phyloP scores from a whole-genome alignment of 2,329 filamentous ascomycete genomes.

The Scedosporium boydii region DNA sequence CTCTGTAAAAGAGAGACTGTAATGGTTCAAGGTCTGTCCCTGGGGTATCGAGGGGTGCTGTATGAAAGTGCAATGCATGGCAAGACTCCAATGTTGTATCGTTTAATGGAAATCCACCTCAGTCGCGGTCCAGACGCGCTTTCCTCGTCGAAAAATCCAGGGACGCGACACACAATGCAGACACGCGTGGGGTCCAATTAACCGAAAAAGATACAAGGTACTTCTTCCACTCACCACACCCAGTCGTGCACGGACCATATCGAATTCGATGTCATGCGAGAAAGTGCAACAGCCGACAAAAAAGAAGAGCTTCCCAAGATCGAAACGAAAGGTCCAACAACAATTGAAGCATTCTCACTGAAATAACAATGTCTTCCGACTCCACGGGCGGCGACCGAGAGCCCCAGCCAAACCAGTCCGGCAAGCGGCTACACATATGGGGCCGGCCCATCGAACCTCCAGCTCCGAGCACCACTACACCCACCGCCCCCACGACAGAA shows the following conservation, averaged over 20 bases:
- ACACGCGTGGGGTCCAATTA: neutral
- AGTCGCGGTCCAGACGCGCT: neutral
- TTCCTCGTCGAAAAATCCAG: neutral
- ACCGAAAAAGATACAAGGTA: neutral
- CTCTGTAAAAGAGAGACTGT: neutral
- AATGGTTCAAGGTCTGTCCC: neutral
- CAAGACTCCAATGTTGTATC: neutral
- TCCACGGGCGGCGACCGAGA: neutral
- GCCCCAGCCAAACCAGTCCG: neutral
- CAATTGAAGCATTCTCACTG: neutral
- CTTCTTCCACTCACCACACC: neutral
- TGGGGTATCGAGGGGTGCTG: neutral
- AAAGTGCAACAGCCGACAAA: neutral
- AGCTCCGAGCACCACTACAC: constrained; percentile 9
- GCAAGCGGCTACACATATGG: constrained; percentile 27
- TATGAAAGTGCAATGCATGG: neutral
- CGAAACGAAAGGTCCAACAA: no score
- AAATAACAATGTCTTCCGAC: neutral
- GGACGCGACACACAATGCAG: neutral
- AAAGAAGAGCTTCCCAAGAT: neutral
- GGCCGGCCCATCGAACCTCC: constrained; percentile 22
- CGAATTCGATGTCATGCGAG: neutral
- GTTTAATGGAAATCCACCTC: neutral
- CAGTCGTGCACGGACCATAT: neutral
- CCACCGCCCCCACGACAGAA: neutral